These are phyloP conservation scores for Rhododendron ovatum DNA, from an alignment of 148 eudicot genomes.

Conservation along the genomic window DNA sequence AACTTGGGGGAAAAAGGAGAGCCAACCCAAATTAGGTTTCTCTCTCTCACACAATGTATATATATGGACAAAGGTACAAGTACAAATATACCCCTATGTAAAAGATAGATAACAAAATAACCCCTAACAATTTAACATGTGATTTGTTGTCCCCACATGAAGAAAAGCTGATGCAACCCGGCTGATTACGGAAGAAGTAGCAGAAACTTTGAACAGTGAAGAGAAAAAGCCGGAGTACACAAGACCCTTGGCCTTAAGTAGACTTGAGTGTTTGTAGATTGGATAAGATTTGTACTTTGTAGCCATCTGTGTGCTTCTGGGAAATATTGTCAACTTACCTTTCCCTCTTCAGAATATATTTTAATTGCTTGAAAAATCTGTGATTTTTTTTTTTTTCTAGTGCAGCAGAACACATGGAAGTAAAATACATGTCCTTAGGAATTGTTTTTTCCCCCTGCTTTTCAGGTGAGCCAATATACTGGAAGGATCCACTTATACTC, in stretches of 20 bases:
- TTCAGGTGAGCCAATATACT: conserved; percentile 87
- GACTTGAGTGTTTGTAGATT: background rate
- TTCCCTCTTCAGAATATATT: background rate
- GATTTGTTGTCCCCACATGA: background rate
- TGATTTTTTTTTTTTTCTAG: background rate
- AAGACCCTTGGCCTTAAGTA: background rate
- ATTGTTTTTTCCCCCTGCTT: background rate
- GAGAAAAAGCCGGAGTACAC: background rate
- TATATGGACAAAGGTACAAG: no score
- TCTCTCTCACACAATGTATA: no score
- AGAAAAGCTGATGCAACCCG: background rate
- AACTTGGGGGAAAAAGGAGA: no score
- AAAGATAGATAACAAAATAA: no score
- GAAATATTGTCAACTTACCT: background rate
- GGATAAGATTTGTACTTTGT: background rate
- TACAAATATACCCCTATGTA: no score
- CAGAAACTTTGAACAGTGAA: background rate
- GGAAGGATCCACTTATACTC: conserved; percentile 86
- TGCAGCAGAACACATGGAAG: background rate
- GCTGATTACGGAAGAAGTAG: background rate
- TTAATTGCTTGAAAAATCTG: background rate
- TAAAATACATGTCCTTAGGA: background rate
- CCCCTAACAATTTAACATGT: background rate
- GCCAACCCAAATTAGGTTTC: no score
- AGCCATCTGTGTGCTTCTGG: background rate